These are phyloP conservation scores for Fusarium tjaetaba DNA, from an alignment of 2,329 filamentous ascomycete genomes.

Conservation along the genomic window DNA sequence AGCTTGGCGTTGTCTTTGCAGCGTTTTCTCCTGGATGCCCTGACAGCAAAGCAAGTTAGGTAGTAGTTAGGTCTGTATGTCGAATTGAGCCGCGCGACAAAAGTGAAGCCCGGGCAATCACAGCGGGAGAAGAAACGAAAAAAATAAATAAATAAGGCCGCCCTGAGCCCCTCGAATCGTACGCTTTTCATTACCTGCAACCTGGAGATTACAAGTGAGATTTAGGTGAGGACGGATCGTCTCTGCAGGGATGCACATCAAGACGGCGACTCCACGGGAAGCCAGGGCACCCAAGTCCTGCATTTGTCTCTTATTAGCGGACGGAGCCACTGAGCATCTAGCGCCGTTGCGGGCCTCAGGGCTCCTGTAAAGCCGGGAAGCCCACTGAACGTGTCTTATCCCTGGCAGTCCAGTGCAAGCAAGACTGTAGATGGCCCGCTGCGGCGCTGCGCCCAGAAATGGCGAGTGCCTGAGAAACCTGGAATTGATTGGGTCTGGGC, in stretches of 20 bases:
- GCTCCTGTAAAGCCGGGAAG: constrained; percentile 31
- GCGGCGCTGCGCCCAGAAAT: constrained; percentile 22
- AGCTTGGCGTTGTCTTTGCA: constrained; percentile 14
- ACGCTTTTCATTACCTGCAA: constrained; percentile 22
- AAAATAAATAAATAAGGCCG: not conserved
- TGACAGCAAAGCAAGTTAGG: constrained; percentile 17
- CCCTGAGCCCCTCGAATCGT: constrained; percentile 14
- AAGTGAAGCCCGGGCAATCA: constrained; percentile 7
- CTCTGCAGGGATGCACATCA: constrained; percentile 48
- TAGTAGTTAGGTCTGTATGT: not conserved
- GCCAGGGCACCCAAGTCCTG: constrained; percentile 36
- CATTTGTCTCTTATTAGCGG: constrained; percentile 40
- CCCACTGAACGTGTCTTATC: constrained; percentile 16
- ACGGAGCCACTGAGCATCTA: constrained; percentile 42
- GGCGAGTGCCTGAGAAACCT: constrained; percentile 24
- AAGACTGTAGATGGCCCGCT: constrained; percentile 23
- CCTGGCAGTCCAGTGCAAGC: constrained; percentile 10
- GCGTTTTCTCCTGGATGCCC: constrained; percentile 19
- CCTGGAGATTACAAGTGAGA: constrained; percentile 47
- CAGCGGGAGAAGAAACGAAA: constrained; percentile 12
- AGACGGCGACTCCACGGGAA: constrained; percentile 30
- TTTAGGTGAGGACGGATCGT: constrained; percentile 47
- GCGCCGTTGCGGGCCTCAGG: constrained; percentile 41
- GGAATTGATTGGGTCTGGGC: constrained; percentile 37
- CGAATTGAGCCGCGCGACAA: constrained; percentile 14